Conservation (phyloP, 441 rosid genomes). For the Erodium texanum region DNA sequence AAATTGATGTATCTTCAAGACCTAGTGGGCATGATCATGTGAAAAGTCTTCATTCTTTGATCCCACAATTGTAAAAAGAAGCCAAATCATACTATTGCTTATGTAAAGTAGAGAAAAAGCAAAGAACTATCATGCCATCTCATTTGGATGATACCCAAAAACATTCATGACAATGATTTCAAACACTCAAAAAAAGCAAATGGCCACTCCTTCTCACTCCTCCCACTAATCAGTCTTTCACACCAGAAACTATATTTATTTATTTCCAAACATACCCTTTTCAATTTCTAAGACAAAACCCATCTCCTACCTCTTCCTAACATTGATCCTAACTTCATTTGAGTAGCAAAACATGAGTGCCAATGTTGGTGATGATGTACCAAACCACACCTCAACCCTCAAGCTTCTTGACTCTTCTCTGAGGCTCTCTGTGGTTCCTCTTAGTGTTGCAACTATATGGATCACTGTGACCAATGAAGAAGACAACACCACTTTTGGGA, state of each 20-base stretch:
- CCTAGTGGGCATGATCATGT: not conserved
- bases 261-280: not conserved
- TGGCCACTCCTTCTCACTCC: slow-evolving; percentile 33
- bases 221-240: slow-evolving; percentile 25
- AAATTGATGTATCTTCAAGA: not conserved
- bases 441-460: slow-evolving; percentile 63
- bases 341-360: slow-evolving; percentile 23
- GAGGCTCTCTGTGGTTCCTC: slow-evolving; percentile 63
- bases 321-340: not conserved
- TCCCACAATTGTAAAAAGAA: slow-evolving; percentile 1
- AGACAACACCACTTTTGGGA: slow-evolving; percentile 51
- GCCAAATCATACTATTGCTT: not conserved
- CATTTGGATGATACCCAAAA: too few species aligned
- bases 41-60: not conserved
- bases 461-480: slow-evolving; percentile 60
- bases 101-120: not conserved
- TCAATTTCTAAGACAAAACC: not conserved
- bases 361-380: slow-evolving; percentile 15
- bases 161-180: too few species aligned
- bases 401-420: slow-evolving; percentile 56
- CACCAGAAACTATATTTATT: not conserved
- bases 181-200: slow-evolving; percentile 14
- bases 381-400: slow-evolving; percentile 19
- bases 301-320: not conserved
- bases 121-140: slow-evolving; percentile 19